Percentiles rank a stretch among this genome's conserved stretches.
Evolutionary conservation across 1,284 basidiomycete genomes (phyloP).

Genomic region (Earliella scabrosa): DNA sequence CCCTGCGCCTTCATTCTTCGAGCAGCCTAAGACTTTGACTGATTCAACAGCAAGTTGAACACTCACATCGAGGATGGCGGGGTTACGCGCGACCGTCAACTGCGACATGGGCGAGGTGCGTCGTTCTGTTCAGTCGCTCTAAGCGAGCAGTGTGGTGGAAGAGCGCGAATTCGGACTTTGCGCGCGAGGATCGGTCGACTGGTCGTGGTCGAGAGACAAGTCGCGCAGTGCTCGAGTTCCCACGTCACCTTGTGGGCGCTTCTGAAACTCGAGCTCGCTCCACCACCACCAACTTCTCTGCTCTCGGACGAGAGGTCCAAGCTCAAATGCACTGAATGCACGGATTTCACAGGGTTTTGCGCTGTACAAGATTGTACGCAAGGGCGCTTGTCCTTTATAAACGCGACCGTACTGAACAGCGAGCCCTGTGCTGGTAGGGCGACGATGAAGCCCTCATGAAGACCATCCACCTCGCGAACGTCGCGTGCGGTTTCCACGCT

Average conservation of each 20-base stretch:
- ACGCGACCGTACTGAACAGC: neutral
- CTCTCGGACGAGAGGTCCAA: too few species aligned
- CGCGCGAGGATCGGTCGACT: neutral
- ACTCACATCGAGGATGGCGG: neutral
- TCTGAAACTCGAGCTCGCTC: too few species aligned
- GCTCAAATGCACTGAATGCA: too few species aligned
- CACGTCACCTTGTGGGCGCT: too few species aligned
- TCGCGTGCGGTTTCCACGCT: conserved; percentile 70
- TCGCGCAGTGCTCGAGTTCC: too few species aligned
- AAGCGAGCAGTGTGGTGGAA: too few species aligned
- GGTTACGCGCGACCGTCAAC: conserved; percentile 52
- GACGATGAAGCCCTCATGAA: conserved; percentile 66
- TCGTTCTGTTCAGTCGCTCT: neutral
- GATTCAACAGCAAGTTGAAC: too few species aligned
- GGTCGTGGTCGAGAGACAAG: too few species aligned
- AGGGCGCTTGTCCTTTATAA: neutral
- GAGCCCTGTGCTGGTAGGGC: conserved; percentile 46
- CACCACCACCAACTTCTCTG: too few species aligned
- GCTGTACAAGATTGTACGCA: conserved; percentile 48
- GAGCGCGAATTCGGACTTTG: too few species aligned
- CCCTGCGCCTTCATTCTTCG: too few species aligned
- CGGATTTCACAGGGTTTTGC: conserved; percentile 54
- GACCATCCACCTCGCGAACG: conserved; percentile 65
- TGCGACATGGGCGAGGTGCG: conserved; percentile 68
- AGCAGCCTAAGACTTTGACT: too few species aligned